Percentiles rank a stretch among this genome's conserved stretches.
phyloP scores from a whole-genome alignment of 805 yeast species.

The Lipomyces orientalis region DNA sequence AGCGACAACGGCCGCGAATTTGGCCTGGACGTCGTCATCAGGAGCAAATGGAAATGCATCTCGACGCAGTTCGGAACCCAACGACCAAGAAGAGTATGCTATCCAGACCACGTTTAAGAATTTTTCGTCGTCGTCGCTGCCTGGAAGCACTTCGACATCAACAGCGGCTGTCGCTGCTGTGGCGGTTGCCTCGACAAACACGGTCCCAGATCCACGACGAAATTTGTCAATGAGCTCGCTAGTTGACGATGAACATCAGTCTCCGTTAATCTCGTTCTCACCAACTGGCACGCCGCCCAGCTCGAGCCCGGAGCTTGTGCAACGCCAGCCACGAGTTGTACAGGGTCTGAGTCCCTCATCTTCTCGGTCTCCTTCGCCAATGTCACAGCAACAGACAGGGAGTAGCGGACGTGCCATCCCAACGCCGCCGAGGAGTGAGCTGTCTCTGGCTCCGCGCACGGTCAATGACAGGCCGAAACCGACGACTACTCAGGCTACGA shows the following conservation, averaged over 20 bases:
- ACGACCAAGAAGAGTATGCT: conserved; percentile 19
- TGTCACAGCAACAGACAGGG: background rate
- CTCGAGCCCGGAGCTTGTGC: background rate
- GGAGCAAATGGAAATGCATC: background rate
- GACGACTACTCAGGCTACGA: background rate
- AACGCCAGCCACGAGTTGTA: background rate
- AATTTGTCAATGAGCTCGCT: conserved; percentile 11
- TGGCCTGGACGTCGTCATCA: conserved; percentile 7
- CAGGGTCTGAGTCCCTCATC: conserved; percentile 6
- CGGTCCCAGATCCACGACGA: conserved; percentile 1
- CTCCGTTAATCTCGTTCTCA: conserved; percentile 13
- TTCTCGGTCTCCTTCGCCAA: conserved; percentile 24
- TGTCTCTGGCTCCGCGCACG: background rate
- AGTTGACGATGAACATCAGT: background rate
- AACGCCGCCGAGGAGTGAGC: background rate
- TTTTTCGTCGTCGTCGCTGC: conserved; percentile 28
- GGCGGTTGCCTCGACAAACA: background rate
- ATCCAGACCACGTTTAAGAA: conserved; percentile 27
- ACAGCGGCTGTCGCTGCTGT: conserved; percentile 4
- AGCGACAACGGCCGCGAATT: conserved; percentile 13
- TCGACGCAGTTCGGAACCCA: conserved; percentile 6
- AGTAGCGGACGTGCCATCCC: conserved; percentile 11
- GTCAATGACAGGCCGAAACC: background rate
- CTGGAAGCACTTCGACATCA: conserved; percentile 4
- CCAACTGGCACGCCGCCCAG: conserved; percentile 19